Conservation (phyloP, 2,329 filamentous ascomycete species). For the Clarireedia sp. region DNA sequence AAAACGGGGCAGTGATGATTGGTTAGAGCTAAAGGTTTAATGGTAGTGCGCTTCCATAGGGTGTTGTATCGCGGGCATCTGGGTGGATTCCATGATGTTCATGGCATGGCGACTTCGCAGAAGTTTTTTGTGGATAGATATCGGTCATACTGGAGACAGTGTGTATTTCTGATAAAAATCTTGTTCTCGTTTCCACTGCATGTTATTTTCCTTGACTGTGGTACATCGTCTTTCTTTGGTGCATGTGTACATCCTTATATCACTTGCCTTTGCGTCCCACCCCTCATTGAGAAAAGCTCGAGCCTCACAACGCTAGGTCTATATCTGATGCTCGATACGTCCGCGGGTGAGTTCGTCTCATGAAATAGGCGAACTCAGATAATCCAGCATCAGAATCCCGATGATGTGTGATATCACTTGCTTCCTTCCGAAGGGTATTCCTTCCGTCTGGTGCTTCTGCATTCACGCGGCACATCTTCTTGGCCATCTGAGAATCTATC, state of each 20-base stretch:
- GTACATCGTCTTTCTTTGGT: not conserved
- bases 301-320: no score
- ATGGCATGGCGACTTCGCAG: constrained; percentile 13
- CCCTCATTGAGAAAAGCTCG: no score
- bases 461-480: no score
- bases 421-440: no score
- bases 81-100: constrained; percentile 15
- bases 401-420: no score
- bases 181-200: not conserved
- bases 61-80: constrained; percentile 7
- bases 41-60: constrained; percentile 11
- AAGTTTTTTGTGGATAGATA: constrained; percentile 12
- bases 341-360: no score
- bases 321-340: no score
- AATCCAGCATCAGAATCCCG: no score
- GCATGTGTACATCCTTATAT: not conserved
- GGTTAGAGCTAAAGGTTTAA: not conserved
- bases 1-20: not conserved
- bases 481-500: no score
- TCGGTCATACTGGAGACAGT: not conserved
- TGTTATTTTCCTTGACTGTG: not conserved
- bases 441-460: no score
- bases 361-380: no score
- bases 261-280: not conserved
- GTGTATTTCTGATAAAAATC: constrained; percentile 2